Evolutionary conservation across 371 early-diverging fungal species (phyloP).

Genomic region (Mortierella sp.): DNA sequence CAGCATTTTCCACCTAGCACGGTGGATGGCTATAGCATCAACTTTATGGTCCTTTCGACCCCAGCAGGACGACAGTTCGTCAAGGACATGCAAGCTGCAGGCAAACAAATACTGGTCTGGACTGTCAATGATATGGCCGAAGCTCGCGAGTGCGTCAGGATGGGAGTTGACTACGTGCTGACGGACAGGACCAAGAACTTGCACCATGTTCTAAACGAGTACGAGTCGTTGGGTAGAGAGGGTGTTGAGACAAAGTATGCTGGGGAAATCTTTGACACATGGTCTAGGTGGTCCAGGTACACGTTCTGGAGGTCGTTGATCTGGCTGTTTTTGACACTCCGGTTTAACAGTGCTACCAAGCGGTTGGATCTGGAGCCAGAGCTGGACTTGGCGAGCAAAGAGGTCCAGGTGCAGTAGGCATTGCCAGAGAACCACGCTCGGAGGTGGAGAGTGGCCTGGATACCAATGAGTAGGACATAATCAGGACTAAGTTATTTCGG

Average conservation of each 20-base stretch:
- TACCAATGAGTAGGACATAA: not conserved
- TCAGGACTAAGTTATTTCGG: not conserved
- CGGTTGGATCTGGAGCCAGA: slow-evolving; percentile 17
- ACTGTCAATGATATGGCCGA: slow-evolving; percentile 66
- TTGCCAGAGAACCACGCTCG: not conserved
- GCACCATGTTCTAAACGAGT: slow-evolving; percentile 32
- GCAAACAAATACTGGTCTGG: slow-evolving; percentile 67
- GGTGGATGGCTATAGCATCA: slow-evolving; percentile 65
- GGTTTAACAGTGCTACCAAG: slow-evolving; percentile 35
- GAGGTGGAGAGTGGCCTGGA: not conserved
- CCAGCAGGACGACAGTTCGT: slow-evolving; percentile 63
- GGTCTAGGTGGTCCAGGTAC: slow-evolving; percentile 41
- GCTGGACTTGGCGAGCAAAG: slow-evolving; percentile 7
- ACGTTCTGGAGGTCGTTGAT: slow-evolving; percentile 39
- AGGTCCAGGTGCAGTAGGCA: slow-evolving; percentile 10
- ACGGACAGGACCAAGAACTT: slow-evolving; percentile 60
- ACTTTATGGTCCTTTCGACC: slow-evolving; percentile 60
- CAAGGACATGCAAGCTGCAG: slow-evolving; percentile 59
- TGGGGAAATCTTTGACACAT: slow-evolving; percentile 38
- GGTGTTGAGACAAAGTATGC: slow-evolving; percentile 31
- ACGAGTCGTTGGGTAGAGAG: slow-evolving; percentile 52
- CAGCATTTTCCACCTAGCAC: slow-evolving; percentile 57
- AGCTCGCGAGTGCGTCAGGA: slow-evolving; percentile 59
- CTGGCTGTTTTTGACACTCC: slow-evolving; percentile 30
- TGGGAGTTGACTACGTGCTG: slow-evolving; percentile 67